Base-by-base conservation (phyloP, 2,329 filamentous ascomycete species). In the Aspergillus viridinutans region DNA sequence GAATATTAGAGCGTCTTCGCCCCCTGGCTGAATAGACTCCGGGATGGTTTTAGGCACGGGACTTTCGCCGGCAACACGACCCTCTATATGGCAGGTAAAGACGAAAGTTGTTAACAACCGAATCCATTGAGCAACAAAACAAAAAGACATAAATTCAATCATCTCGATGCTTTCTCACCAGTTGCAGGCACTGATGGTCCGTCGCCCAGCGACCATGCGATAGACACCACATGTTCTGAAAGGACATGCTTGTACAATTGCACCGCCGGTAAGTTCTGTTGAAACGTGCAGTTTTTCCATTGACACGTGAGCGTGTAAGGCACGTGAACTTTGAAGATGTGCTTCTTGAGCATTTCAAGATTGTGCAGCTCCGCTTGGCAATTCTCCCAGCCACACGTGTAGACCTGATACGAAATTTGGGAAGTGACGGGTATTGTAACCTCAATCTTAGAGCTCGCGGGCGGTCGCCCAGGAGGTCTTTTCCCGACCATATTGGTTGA, bases 311-410 rank as follows among this genome's bases (percentile, higher is more conserved):
- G 65, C 17, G 65, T 59, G 52, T 67, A 58, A 2, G 72, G 68
- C 2, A 73, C 62, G 56, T 88, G 85, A 3, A 82, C 69, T 63
- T 84, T 86, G 52, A 76, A 67, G 5, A 86, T 70, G 67, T 89
- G 86, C 56, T 82, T 83, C 59, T 80, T 80, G 5, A 88, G 72
- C 0, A 81, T 83, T 8, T 81, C 79, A 14, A 87, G 69, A 61
- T 87, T 88, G 69, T 88, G 85, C 4, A 88, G 72, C 60, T 85
- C 78, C 0, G 82, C 80, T 3, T 71, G 69, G 66, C 86, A 89
- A 1, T 72, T 69, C 52, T 78, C 70, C 85, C 85, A 88, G 45
- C 74, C 69, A 69, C 86, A 89, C 54, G 77, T 75, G 66, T 80
- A 88, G 5, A 82, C 76, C 50, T 61, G 66, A 52, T 72, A 74